These are phyloP conservation scores for Allium cepa DNA, from an alignment of 106 monocot species.

Conservation along the genomic window DNA sequence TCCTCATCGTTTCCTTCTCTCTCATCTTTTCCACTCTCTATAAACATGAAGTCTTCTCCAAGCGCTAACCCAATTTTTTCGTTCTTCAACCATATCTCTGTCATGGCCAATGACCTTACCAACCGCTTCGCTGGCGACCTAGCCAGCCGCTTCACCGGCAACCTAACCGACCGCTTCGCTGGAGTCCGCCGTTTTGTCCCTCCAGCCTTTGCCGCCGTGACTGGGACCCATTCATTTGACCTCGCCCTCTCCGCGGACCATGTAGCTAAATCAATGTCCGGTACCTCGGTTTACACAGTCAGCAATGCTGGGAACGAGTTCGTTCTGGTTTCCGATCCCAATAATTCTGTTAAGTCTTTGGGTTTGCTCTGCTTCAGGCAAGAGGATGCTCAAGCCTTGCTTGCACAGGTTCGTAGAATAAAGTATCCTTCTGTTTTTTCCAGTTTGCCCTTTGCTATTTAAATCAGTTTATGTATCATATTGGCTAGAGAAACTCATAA, in stretches of 20 bases:
- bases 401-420: constrained; percentile 46
- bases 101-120: constrained; percentile 28
- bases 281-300: constrained; percentile 88
- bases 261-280: constrained; percentile 63
- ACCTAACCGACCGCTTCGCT: constrained; percentile 23
- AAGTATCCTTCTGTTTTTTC: not conserved
- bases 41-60: constrained; percentile 5
- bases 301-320: constrained; percentile 97
- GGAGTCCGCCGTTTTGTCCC: constrained; percentile 19
- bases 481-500: no score
- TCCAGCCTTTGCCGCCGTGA: constrained; percentile 9
- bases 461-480: no score
- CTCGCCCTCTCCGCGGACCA: constrained; percentile 59
- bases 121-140: constrained; percentile 21
- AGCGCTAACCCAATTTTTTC: constrained; percentile 8
- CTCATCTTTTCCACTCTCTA: constrained; percentile 32
- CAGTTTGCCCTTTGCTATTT: not conserved
- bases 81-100: constrained; percentile 28
- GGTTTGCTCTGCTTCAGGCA: constrained; percentile 92
- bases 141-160: constrained; percentile 9
- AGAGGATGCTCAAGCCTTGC: constrained; percentile 85
- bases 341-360: constrained; percentile 54
- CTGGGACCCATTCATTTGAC: constrained; percentile 28
- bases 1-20: not conserved
- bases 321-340: constrained; percentile 90